These are phyloP conservation scores for Pyricularia grisea DNA, from an alignment of 2,329 filamentous ascomycete genomes.

Conservation along the genomic window DNA sequence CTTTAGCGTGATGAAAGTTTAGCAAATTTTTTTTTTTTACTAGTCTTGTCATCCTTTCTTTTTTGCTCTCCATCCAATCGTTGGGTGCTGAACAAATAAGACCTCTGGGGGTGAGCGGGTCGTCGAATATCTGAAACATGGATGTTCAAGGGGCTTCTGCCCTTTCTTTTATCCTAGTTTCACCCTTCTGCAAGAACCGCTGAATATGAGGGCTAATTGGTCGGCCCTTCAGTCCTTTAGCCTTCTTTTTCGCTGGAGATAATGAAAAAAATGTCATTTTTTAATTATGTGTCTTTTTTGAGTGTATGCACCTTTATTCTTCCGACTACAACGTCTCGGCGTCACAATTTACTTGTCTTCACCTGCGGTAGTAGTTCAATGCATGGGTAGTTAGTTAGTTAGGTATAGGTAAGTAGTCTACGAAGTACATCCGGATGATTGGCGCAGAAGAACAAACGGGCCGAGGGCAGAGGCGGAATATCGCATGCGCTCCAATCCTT, in stretches of 20 bases:
- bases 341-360: not conserved
- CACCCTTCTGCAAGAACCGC: not conserved
- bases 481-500: not conserved
- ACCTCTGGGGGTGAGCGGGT: not conserved
- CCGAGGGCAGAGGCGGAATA: not conserved
- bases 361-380: not conserved
- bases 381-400: not conserved
- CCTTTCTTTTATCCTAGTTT: not conserved
- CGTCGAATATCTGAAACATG: not conserved
- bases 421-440: too few species aligned
- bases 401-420: too few species aligned
- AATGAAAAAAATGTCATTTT: not conserved
- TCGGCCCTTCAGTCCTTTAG: not conserved
- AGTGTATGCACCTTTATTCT: not conserved
- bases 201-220: not conserved
- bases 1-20: not conserved
- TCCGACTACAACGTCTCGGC: not conserved
- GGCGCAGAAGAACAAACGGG: not conserved
- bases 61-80: not conserved
- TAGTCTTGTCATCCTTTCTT: not conserved
- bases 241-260: not conserved
- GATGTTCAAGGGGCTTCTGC: not conserved
- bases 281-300: not conserved
- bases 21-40: not conserved
- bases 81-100: not conserved